Evolutionary conservation across 192 early-diverging fungal species (phyloP), one percentile per base, ranked within the genome.

Genomic region (Fimicolochytrium jonesii): DNA sequence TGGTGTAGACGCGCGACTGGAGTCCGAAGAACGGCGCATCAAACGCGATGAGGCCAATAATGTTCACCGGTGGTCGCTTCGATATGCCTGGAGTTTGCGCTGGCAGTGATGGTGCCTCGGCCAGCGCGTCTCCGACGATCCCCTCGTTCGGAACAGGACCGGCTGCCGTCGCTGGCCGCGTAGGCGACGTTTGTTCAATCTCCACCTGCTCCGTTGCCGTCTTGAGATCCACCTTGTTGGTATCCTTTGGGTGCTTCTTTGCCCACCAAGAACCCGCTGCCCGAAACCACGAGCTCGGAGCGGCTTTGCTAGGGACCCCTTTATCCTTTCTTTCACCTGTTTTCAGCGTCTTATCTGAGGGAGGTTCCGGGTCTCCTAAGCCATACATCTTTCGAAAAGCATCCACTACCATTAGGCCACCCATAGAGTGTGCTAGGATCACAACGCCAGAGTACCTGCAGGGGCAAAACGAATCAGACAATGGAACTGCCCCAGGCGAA

Each of bases 1-100:
- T 32, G 3, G 76, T 70, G 44, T 66, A 70, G 26, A 71, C 71
- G 29, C 42, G 31, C 7, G 79, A 32, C 42, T 74, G 57, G 43
- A 81, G 64, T 13, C 79, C 76, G 53, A 61, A 81, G 47, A 81
- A 81, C 11, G 79, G 79, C 13, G 74, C 64, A 56, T 81, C 79
- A 51, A 71, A 76, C 7, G 72, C 26, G 44, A 78, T 33, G 35
- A 81, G 41, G 2, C 65, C 68, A 36, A 73, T 59, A 26, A 81
- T 61, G 41, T 72, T 73, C 57, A 74, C 61, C 17, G 55, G 46
- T 9, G 61, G 59, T 15, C 15, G 10, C 18, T 46, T 52, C 9
- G 44, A 30, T 9, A 39, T 36, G n/a, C 11, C 47, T 39, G 37
- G 17, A 11, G 37, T 39, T 7, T 1, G 7, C 20, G 34, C 23